Evolutionary conservation across 2,329 filamentous ascomycete genomes (phyloP).

Genomic region (Phoma sp.): DNA sequence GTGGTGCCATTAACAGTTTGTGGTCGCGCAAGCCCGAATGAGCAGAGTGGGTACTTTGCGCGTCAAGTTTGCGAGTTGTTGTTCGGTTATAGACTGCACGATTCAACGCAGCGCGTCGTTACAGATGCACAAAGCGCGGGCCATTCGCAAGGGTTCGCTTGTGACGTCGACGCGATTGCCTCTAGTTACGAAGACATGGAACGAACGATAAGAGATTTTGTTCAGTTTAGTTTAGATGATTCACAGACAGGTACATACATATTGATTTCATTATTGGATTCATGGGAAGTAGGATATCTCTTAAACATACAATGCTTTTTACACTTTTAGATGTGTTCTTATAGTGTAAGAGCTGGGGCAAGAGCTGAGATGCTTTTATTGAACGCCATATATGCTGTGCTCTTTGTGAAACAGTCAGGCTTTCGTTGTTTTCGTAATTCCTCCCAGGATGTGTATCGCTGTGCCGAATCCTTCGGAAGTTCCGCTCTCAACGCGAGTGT

Average conservation of each 20-base stretch:
- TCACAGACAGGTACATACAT: too few species aligned
- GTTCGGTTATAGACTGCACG: not conserved
- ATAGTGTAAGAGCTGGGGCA: too few species aligned
- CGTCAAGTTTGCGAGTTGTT: not conserved
- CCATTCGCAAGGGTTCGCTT: not conserved
- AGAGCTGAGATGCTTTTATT: not conserved
- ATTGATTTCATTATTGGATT: not conserved
- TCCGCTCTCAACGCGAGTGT: not conserved
- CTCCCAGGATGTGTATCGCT: not conserved
- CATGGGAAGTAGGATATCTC: not conserved
- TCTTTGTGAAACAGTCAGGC: not conserved
- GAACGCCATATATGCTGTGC: constrained; percentile 1
- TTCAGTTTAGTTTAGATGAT: too few species aligned
- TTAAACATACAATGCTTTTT: not conserved
- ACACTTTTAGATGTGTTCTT: too few species aligned
- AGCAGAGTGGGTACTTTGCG: not conserved
- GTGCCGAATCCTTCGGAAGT: not conserved
- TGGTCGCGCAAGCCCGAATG: not conserved
- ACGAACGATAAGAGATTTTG: too few species aligned
- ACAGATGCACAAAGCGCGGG: not conserved
- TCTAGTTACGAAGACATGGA: too few species aligned
- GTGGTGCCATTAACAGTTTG: constrained; percentile 37
- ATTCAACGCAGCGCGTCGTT: not conserved
- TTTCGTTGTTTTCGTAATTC: not conserved
- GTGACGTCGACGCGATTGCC: constrained; percentile 4